Evolutionary conservation across 1,284 basidiomycete species (phyloP).

Genomic region (Wolfiporia cocos): DNA sequence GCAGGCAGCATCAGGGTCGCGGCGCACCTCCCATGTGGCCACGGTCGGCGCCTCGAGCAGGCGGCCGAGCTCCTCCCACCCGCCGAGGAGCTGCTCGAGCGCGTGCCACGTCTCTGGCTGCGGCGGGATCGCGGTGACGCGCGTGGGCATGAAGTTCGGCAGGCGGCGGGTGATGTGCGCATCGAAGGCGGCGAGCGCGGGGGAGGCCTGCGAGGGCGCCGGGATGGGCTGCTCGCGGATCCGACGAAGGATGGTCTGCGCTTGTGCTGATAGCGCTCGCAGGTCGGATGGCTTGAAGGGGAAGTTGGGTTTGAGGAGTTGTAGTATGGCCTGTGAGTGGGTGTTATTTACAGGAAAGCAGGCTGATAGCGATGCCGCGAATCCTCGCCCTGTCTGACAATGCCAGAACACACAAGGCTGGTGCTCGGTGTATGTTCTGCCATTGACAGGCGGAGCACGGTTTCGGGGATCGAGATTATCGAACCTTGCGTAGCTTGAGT

Average conservation of each 20-base stretch:
- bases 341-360: background rate
- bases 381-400: no score
- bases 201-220: conserved; percentile 37
- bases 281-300: conserved; percentile 31
- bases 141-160: conserved; percentile 70
- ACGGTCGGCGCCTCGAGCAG: conserved; percentile 41
- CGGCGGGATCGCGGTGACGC: conserved; percentile 47
- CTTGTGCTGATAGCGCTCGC: conserved; percentile 31
- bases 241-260: conserved; percentile 35
- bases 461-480: no score
- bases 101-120: conserved; percentile 47
- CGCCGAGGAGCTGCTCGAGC: conserved; percentile 45
- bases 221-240: conserved; percentile 34
- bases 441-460: no score
- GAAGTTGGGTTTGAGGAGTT: conserved; percentile 42
- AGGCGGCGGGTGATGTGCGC: conserved; percentile 64
- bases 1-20: conserved; percentile 4
- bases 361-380: no score
- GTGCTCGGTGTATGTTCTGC: no score
- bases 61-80: conserved; percentile 46
- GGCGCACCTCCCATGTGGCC: conserved; percentile 55
- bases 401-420: no score
- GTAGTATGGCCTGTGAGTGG: conserved; percentile 35
- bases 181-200: conserved; percentile 57
- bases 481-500: conserved; percentile 53